A percentile compares a stretch with the other conserved stretches of the same genome.
Evolutionary conservation across 345 rosid species (phyloP).

Genomic region (Conringia planisiliqua): DNA sequence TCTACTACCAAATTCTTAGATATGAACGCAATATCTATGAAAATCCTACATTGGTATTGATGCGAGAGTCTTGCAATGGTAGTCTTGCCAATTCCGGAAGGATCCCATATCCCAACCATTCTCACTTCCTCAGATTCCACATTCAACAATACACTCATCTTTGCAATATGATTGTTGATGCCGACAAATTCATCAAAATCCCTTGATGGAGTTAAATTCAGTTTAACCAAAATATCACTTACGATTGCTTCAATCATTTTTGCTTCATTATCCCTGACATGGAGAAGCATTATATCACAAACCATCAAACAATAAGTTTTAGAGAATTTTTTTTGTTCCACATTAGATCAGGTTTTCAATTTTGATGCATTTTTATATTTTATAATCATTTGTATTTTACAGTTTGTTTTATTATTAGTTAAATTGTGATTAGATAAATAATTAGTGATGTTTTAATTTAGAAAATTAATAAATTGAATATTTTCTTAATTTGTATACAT

Average conservation of each 20-base stretch:
- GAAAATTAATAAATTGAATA: too few relatives aligned
- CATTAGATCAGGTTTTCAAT: too few relatives aligned
- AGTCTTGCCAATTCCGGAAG: not conserved
- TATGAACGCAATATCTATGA: not conserved
- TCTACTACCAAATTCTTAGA: not conserved
- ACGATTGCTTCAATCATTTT: not conserved
- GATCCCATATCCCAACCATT: constrained; percentile 21
- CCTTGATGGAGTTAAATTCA: not conserved
- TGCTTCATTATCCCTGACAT: not conserved
- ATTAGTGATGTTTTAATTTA: too few relatives aligned
- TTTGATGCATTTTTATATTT: too few relatives aligned
- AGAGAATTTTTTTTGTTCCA: too few relatives aligned
- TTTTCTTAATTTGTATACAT: too few relatives aligned
- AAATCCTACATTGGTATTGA: not conserved
- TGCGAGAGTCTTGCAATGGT: constrained; percentile 1
- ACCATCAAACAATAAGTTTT: too few relatives aligned
- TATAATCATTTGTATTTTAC: too few relatives aligned
- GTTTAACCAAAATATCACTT: not conserved
- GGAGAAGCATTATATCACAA: not conserved
- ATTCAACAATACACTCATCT: not conserved
- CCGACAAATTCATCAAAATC: not conserved
- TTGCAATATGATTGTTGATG: not conserved
- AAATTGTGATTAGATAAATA: too few relatives aligned
- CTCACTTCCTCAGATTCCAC: not conserved
- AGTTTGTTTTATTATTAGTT: too few relatives aligned